These are phyloP conservation scores for Bromus sterilis DNA, from an alignment of 176 grass and related monocot genomes.

Conservation along the genomic window DNA sequence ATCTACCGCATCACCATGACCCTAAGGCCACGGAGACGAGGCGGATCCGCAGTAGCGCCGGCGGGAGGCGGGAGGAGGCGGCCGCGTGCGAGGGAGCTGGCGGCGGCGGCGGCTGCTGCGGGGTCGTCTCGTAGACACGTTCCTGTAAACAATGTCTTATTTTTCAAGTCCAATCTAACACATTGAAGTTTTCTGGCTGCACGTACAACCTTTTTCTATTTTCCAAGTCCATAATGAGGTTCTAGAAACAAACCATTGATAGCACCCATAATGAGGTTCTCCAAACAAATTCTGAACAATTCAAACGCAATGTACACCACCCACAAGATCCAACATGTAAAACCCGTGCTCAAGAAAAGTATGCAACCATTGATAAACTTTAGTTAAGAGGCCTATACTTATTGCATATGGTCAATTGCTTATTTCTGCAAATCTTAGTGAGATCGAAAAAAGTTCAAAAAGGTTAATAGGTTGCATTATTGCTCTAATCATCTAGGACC, in stretches of 20 bases:
- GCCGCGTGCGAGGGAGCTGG: too few relatives aligned
- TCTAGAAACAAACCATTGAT: constrained; percentile 6
- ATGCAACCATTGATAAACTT: not conserved
- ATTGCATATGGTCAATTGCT: not conserved
- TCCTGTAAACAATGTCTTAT: too few relatives aligned
- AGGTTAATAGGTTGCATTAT: not conserved
- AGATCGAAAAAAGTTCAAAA: not conserved
- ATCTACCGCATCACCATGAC: too few relatives aligned
- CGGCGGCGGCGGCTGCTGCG: too few relatives aligned
- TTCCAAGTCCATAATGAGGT: not conserved
- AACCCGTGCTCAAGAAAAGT: constrained; percentile 11
- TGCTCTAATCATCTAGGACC: not conserved
- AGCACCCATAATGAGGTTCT: not conserved
- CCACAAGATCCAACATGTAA: constrained; percentile 4
- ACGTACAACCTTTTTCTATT: too few relatives aligned
- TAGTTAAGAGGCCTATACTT: not conserved
- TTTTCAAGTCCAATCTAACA: too few relatives aligned
- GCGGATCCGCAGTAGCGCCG: too few relatives aligned
- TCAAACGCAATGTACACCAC: not conserved
- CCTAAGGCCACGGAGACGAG: too few relatives aligned
- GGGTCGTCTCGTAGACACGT: too few relatives aligned
- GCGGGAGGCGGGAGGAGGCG: too few relatives aligned
- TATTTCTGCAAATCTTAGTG: not conserved
- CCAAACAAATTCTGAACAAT: constrained; percentile 2
- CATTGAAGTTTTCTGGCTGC: too few relatives aligned